These are phyloP conservation scores for Blastobotrys arbuscula DNA, from an alignment of 1,139 yeast species.

Conservation along the genomic window DNA sequence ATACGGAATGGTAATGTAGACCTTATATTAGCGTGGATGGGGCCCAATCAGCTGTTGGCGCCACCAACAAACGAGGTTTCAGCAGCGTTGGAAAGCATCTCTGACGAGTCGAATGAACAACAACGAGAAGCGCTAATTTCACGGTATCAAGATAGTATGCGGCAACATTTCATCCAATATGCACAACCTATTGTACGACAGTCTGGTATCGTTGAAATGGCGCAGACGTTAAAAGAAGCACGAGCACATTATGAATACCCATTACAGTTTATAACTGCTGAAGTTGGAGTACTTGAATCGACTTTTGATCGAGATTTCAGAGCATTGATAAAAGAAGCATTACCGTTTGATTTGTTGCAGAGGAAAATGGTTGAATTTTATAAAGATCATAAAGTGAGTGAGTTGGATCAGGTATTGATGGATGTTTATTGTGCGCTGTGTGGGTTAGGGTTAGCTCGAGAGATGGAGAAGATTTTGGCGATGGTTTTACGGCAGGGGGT, in stretches of 20 bases:
- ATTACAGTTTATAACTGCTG: conserved; percentile 14
- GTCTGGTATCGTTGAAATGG: conserved; percentile 12
- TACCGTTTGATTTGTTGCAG: conserved; percentile 16
- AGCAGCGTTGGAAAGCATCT: conserved; percentile 13
- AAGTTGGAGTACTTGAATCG: not conserved
- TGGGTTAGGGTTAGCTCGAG: conserved; percentile 14
- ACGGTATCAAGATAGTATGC: conserved; percentile 16
- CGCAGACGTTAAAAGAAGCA: conserved; percentile 20
- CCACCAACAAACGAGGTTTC: conserved; percentile 15
- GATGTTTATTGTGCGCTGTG: conserved; percentile 11
- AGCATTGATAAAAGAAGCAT: conserved; percentile 20
- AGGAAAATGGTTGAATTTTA: conserved; percentile 13
- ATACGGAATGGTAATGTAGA: conserved; percentile 3
- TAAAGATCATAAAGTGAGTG: conserved; percentile 13
- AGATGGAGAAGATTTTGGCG: conserved; percentile 16
- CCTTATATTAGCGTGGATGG: conserved; percentile 20
- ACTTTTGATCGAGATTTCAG: conserved; percentile 17
- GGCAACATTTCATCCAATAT: conserved; percentile 22
- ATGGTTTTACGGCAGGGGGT: conserved; percentile 14
- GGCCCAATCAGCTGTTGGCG: conserved; percentile 18
- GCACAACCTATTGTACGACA: conserved; percentile 19
- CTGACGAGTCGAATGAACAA: not conserved
- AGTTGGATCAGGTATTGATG: conserved; percentile 6
- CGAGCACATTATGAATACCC: conserved; percentile 24
- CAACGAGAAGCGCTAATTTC: not conserved